These are phyloP conservation scores for Solanum etuberosum DNA, from an alignment of 257 asterid genomes.

Conservation along the genomic window DNA sequence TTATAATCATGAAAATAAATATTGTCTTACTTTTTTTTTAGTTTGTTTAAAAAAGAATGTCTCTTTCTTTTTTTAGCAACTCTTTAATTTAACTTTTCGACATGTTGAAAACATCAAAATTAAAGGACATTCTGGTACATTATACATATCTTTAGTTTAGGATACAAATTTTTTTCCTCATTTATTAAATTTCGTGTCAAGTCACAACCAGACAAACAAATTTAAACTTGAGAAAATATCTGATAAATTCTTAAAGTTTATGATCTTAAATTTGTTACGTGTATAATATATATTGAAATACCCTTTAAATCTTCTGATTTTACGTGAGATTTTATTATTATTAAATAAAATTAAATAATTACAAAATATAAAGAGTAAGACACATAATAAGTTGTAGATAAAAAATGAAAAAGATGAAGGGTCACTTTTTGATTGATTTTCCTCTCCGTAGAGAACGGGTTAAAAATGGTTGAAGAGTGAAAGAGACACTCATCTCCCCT, in stretches of 20 bases:
- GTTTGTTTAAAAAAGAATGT: too few relatives aligned
- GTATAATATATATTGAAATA: neutral
- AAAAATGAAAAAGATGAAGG: constrained; percentile 15
- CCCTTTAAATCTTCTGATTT: neutral
- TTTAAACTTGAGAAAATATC: neutral
- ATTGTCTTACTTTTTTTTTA: neutral
- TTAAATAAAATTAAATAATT: neutral
- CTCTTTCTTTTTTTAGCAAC: neutral
- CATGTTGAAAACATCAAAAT: neutral
- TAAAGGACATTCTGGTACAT: neutral
- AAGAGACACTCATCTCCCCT: constrained; percentile 19
- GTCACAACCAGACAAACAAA: neutral
- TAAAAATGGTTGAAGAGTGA: constrained; percentile 42
- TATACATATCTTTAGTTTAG: neutral
- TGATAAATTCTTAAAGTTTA: neutral
- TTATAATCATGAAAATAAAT: neutral
- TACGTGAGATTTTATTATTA: neutral
- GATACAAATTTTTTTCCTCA: rapidly evolving
- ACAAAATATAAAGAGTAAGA: neutral
- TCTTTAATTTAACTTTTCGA: neutral
- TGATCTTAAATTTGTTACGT: neutral
- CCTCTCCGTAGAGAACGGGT: constrained; percentile 86
- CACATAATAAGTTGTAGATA: neutral
- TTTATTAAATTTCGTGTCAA: neutral
- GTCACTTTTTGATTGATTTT: constrained; percentile 43